Conservation (phyloP, 2,329 filamentous ascomycete species). For the Exophiala oligosperma region DNA sequence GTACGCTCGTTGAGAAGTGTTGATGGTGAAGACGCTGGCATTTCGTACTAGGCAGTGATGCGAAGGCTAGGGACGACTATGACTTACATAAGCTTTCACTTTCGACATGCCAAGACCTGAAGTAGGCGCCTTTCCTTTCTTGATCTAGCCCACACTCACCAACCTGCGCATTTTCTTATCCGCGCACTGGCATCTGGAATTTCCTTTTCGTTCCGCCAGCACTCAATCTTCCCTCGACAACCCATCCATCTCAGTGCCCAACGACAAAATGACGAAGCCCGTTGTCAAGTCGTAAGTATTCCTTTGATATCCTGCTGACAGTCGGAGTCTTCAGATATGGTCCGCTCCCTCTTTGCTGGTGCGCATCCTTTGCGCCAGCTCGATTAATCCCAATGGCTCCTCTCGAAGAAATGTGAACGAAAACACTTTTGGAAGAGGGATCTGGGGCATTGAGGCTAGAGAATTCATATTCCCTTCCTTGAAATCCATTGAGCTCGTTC, state of each 20-base stretch:
- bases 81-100: background rate
- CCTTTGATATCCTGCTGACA: slow-evolving; percentile 41
- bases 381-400: slow-evolving; percentile 66
- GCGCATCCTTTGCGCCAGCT: slow-evolving; percentile 65
- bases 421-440: slow-evolving; percentile 29
- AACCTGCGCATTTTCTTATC: slow-evolving; percentile 1
- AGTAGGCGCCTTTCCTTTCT: slow-evolving; percentile 5
- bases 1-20: background rate
- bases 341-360: slow-evolving; percentile 79
- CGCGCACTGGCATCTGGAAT: slow-evolving; percentile 8
- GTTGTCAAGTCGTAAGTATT: slow-evolving; percentile 61
- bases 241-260: slow-evolving; percentile 44
- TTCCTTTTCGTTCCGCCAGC: slow-evolving; percentile 10
- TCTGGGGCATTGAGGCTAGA: slow-evolving; percentile 80
- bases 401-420: slow-evolving; percentile 42
- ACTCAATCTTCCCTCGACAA: slow-evolving; percentile 31
- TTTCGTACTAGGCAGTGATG: background rate
- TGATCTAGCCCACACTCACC: background rate
- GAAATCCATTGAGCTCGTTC: slow-evolving; percentile 69
- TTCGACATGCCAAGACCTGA: slow-evolving; percentile 3
- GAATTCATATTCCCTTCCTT: slow-evolving; percentile 63
- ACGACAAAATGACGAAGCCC: slow-evolving; percentile 54
- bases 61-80: too few relatives aligned
- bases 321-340: slow-evolving; percentile 67
- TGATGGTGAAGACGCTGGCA: background rate